These are phyloP conservation scores for Arthrobotrys iridis DNA, from an alignment of 2,329 filamentous ascomycete species.

Conservation along the genomic window DNA sequence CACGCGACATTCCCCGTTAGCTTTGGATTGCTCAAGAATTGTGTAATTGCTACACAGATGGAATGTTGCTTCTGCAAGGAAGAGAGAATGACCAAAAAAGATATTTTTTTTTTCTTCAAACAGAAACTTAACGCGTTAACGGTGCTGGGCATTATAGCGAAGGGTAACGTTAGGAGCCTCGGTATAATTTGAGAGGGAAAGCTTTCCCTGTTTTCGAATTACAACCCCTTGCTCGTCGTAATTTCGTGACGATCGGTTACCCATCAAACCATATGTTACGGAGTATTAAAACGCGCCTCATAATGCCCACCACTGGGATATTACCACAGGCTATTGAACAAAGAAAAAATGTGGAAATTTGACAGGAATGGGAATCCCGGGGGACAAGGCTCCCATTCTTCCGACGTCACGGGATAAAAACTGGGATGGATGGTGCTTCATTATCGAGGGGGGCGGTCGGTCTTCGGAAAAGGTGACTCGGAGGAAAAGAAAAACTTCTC, in stretches of 20 bases:
- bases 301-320: conserved; percentile 39
- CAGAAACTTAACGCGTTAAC: neutral
- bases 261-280: conserved; percentile 30
- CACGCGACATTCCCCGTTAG: conserved; percentile 42
- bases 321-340: conserved; percentile 26
- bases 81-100: neutral
- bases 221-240: conserved; percentile 39
- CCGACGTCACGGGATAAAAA: conserved; percentile 40
- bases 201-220: neutral
- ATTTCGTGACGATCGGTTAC: conserved; percentile 48
- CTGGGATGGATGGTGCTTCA: no score
- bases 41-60: conserved; percentile 13
- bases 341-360: conserved; percentile 52
- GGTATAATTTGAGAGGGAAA: conserved; percentile 12
- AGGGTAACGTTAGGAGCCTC: conserved; percentile 1
- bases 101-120: no score
- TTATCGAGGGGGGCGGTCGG: neutral
- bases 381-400: conserved; percentile 34
- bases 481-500: conserved; percentile 13
- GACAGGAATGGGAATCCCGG: conserved; percentile 46
- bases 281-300: conserved; percentile 53
- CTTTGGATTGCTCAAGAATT: conserved; percentile 14
- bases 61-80: neutral
- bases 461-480: neutral
- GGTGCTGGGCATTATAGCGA: neutral